Evolutionary conservation across 2,329 filamentous ascomycete genomes (phyloP), one percentile per base, ranked within the genome.

Genomic region (Phaeosphaeriaceae sp.): DNA sequence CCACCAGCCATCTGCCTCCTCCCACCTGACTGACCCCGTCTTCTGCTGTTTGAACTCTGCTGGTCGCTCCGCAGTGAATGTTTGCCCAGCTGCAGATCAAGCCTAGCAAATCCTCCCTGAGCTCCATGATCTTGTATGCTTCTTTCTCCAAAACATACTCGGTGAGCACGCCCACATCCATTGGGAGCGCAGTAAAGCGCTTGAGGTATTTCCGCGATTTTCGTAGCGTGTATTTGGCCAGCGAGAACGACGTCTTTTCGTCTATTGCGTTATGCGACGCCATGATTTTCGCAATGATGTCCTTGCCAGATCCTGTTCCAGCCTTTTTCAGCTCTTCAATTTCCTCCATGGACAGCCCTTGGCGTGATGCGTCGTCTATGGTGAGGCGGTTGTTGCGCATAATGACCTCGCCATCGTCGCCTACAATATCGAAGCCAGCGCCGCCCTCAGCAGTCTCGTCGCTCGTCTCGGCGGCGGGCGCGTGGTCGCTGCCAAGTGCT

Each of bases 151-250:
- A 79, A 70, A 94, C 83, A 82, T 90, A 96, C 66, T 92, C 86
- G 20, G 88, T 88, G 61, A 98, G 81, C 63, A 88, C 84, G 0
- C 88, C 84, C 15, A 96, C 88, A 71, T 97, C 93, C 66, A 98
- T 80, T 0, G 94, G 94, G 51, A 96, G 77, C 1, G 95, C 87
- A 0, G 91, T 92, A 72, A 99, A 98, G 13, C 93, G 85, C 69
- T 91, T 89, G 63, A 98, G 85, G 75, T 96, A 98, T 79, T 99
- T 99, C 75, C 89, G 93, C 63, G 91, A 90, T 81, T 99, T 99
- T 47, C 96, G 84, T 19, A 98, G 82, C 71, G 95, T 97, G 79
- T 99, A 99, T 78, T 99, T 99, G 45, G 94, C 93, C 57, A 97
- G 82, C 2, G 93, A 96, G 72, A 96, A 99, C 0, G 88, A 85